Conservation (phyloP, 345 rosid species). For the Theobroma cacao region DNA sequence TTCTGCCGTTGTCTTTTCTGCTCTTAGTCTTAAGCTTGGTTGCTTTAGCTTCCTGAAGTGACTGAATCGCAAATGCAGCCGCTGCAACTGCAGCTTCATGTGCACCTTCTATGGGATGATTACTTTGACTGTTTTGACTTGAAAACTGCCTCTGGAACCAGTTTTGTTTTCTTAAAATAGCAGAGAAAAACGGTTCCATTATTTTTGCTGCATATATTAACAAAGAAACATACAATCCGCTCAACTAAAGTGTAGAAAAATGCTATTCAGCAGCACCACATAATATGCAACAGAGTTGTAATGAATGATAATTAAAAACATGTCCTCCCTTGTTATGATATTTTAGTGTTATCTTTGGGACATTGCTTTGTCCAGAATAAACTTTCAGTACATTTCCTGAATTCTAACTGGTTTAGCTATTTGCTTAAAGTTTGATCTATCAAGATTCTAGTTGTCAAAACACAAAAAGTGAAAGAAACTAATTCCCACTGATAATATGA, state of each 20-base stretch:
- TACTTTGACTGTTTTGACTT: conserved; percentile 1
- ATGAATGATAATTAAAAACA: not conserved
- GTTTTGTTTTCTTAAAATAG: not conserved
- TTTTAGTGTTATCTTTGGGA: not conserved
- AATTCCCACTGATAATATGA: too few species aligned
- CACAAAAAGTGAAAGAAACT: too few species aligned
- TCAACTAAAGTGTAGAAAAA: not conserved
- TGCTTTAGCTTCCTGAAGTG: conserved; percentile 24
- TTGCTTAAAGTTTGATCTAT: not conserved
- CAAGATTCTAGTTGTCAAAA: not conserved
- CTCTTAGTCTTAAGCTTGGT: not conserved
- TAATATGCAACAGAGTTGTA: not conserved
- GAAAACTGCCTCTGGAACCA: conserved; percentile 13
- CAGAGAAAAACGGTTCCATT: not conserved
- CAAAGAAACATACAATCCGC: not conserved
- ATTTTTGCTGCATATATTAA: not conserved
- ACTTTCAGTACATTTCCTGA: not conserved
- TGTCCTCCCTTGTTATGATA: not conserved
- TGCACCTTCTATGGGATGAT: conserved; percentile 13
- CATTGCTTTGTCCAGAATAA: not conserved
- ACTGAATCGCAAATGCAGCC: conserved; percentile 35
- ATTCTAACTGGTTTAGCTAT: too few species aligned
- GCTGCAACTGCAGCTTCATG: conserved; percentile 33
- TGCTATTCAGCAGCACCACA: not conserved
- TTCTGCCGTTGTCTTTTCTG: not conserved